Conservation (phyloP, 208 protist genomes). For the Crithidia bombi region DNA sequence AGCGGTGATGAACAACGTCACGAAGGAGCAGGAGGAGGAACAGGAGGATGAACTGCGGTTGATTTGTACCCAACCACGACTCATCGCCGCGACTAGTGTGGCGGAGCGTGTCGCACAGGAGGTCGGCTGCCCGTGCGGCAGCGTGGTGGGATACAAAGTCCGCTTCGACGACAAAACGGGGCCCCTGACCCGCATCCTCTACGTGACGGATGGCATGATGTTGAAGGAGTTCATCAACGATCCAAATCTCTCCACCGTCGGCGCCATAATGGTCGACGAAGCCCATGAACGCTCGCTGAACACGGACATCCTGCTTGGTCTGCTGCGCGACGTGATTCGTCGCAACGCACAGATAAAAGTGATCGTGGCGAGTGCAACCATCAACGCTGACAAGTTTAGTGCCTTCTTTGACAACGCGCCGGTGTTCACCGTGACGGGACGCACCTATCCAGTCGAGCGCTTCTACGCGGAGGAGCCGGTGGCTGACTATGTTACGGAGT, state of each 20-base stretch:
- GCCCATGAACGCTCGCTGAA: slow-evolving; percentile 97
- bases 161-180: slow-evolving; percentile 97
- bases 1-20: neutral
- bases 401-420: slow-evolving; percentile 96
- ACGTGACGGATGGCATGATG: slow-evolving; percentile 99
- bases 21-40: slow-evolving; percentile 32
- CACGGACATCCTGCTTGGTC: slow-evolving; percentile 92
- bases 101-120: slow-evolving; percentile 98
- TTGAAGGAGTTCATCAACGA: slow-evolving; percentile 97
- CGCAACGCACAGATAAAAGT: slow-evolving; percentile 94
- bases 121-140: slow-evolving; percentile 84
- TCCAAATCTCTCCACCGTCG: slow-evolving; percentile 93
- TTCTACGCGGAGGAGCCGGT: slow-evolving; percentile 93
- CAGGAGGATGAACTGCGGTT: slow-evolving; percentile 57
- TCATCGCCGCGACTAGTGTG: slow-evolving; percentile 99
- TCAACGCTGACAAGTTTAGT: slow-evolving; percentile 98
- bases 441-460: slow-evolving; percentile 98
- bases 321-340: slow-evolving; percentile 84
- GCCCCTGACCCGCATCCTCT: slow-evolving; percentile 93
- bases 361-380: slow-evolving; percentile 98
- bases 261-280: slow-evolving; percentile 99
- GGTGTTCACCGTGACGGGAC: slow-evolving; percentile 95
- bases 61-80: slow-evolving; percentile 98
- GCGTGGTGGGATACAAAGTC: slow-evolving; percentile 96
- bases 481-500: slow-evolving; percentile 98